A percentile compares a stretch with the other conserved stretches of the same genome.
Conservation (phyloP, 495 filamentous ascomycete genomes). For the Aspergillus sclerotiicarbonarius region DNA sequence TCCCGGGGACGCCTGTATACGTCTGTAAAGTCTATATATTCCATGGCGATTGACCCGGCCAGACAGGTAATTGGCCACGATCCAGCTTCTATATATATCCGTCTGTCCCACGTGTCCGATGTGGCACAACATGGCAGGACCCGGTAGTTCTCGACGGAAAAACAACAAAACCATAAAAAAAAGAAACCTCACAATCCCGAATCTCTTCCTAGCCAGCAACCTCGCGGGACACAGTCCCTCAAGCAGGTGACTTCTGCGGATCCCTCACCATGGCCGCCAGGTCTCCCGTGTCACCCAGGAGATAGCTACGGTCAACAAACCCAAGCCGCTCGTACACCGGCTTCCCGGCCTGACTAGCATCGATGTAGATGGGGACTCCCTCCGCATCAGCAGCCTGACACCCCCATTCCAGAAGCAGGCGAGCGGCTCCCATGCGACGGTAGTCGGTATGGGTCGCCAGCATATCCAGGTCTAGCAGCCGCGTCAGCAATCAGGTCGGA, state of each 20-base stretch:
- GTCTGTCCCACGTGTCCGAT: no score
- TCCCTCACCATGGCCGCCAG: constrained; percentile 22
- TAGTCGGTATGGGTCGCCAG: constrained; percentile 50
- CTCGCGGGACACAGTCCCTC: no score
- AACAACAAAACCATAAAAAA: no score
- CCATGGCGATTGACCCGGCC: no score
- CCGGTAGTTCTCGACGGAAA: no score
- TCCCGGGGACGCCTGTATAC: no score
- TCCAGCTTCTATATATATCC: no score
- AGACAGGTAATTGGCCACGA: no score
- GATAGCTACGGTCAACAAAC: constrained; percentile 29
- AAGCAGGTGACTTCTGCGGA: background rate
- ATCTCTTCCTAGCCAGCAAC: no score
- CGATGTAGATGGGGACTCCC: constrained; percentile 28
- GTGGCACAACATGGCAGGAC: no score
- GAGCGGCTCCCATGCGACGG: constrained; percentile 47
- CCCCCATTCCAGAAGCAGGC: constrained; percentile 50
- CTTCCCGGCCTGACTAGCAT: constrained; percentile 30
- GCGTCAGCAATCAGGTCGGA: background rate
- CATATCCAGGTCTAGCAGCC: constrained; percentile 41
- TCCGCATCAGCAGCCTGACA: constrained; percentile 40
- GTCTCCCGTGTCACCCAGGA: background rate
- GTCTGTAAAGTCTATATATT: no score
- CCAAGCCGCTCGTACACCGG: constrained; percentile 31
- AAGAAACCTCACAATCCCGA: no score